Evolutionary conservation across 164 flowering plant genomes (phyloP), one percentile per base, ranked within the genome.

Genomic region (Tetracentron sinense): DNA sequence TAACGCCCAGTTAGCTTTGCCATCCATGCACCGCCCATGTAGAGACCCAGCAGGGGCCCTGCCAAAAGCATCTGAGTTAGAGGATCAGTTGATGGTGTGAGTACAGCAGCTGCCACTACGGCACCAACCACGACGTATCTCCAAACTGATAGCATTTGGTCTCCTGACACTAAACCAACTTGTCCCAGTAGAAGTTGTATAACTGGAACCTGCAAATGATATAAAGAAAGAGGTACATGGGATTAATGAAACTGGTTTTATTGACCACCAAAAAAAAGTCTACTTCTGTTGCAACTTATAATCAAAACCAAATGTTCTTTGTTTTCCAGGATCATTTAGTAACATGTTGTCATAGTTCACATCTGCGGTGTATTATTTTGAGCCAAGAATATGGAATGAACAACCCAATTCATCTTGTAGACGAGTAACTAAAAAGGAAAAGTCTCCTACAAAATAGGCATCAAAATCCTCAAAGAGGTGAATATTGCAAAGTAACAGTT

Each of bases 121-220:
- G 98, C 86, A 31, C 98, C 98, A 27, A 93, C 98, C 58, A 90
- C 96, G 20, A 93, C 98, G 56, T 93, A 93, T 80, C 98, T 85
- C 98, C 98, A 93, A 38, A 93, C 77, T 1, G 98, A 93, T 23
- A 93, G 77, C 98, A 93, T 93, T 74, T 93, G 98, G 62, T 93
- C 97, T 60, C 97, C 92, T 10, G 94, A 61, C 6, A 93, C 96
- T 30, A 93, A 49, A 27, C 98, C 98, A 63, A 82, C 77, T 80
- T 90, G 98, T 70, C 98, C 98, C 15, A 93, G 74, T 23, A 93
- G 83, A 56, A 93, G 67, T 63, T 93, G 98, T 59, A 93, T 83
- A 12, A 93, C 96, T 22, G 98, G 98, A 75, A 93, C 97, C 98
- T 93, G 84, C 21, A 60, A 30, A 60, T 46, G 28, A 54, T 49